Percentiles rank a stretch among this genome's conserved stretches.
These are phyloP conservation scores for Postia placenta DNA, from an alignment of 768 basidiomycete genomes.

Conservation along the genomic window DNA sequence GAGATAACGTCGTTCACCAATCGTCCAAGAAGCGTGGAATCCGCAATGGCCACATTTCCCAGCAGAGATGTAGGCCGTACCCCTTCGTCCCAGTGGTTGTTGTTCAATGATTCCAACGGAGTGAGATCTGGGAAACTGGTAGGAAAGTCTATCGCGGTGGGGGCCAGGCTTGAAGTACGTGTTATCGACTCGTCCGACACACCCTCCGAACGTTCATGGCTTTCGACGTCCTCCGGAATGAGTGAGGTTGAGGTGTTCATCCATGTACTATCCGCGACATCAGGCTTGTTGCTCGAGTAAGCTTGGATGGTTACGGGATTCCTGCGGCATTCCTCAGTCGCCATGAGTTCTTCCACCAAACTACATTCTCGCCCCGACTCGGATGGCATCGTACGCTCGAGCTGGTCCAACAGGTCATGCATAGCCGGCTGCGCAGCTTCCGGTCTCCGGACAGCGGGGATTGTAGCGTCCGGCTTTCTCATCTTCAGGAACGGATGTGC, in stretches of 20 bases:
- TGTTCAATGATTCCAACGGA: not conserved
- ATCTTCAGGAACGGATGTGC: constrained; percentile 76
- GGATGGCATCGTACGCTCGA: not conserved
- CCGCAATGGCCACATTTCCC: not conserved
- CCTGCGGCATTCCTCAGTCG: too few species aligned
- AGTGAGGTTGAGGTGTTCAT: too few species aligned
- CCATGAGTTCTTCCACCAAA: too few species aligned
- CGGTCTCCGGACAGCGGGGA: constrained; percentile 26
- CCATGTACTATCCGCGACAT: too few species aligned
- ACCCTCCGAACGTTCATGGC: not conserved
- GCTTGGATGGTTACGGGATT: too few species aligned
- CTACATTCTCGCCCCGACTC: too few species aligned
- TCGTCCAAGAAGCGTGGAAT: not conserved
- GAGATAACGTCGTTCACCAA: not conserved
- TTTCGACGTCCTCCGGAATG: too few species aligned
- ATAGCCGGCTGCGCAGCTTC: not conserved
- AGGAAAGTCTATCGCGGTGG: not conserved
- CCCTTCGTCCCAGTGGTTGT: not conserved
- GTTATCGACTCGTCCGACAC: too few species aligned
- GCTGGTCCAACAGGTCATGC: not conserved
- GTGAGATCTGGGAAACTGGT: not conserved
- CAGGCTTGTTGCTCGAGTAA: too few species aligned
- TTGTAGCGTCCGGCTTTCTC: constrained; percentile 40
- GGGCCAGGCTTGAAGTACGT: too few species aligned
- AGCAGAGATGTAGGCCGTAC: not conserved